phyloP scores from a whole-genome alignment of 2,329 filamentous ascomycete species.

The Thielaviopsis euricoi region DNA sequence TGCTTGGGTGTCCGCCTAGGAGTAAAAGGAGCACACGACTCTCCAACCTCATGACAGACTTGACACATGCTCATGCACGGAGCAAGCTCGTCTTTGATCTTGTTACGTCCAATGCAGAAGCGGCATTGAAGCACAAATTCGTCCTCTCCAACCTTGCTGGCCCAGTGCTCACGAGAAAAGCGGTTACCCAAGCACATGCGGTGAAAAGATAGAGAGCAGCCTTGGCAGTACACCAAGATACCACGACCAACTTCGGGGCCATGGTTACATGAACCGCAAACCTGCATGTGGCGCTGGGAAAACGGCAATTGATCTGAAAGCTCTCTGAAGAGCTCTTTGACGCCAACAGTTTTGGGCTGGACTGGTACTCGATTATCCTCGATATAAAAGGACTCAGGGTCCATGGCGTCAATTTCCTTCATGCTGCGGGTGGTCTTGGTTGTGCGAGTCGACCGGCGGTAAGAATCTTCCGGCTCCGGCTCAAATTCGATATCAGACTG shows the following conservation, averaged over 20 bases:
- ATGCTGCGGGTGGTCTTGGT: conserved; percentile 21
- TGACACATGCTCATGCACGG: conserved; percentile 60
- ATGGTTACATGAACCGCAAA: conserved; percentile 57
- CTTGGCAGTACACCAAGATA: conserved; percentile 71
- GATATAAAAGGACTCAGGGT: conserved; percentile 40
- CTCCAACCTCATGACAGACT: conserved; percentile 46
- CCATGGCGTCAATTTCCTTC: conserved; percentile 35
- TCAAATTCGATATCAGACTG: conserved; percentile 38
- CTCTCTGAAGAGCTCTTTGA: conserved; percentile 57
- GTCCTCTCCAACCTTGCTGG: conserved; percentile 64
- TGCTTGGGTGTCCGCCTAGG: conserved; percentile 55
- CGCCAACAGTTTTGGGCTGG: conserved; percentile 38
- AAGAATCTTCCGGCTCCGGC: conserved; percentile 28
- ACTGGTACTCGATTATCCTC: conserved; percentile 28
- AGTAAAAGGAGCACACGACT: conserved; percentile 60
- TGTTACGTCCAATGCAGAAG: conserved; percentile 55
- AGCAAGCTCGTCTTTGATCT: conserved; percentile 48
- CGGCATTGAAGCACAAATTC: conserved; percentile 82
- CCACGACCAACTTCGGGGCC: conserved; percentile 42
- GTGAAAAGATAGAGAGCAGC: conserved; percentile 73
- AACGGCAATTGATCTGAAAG: conserved; percentile 42
- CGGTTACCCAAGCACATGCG: conserved; percentile 65
- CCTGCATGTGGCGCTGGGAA: conserved; percentile 46
- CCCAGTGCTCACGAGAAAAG: conserved; percentile 62
- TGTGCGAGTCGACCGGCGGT: conserved; percentile 28